Evolutionary conservation across 1,284 basidiomycete genomes (phyloP).

Genomic region (Moesziomyces antarcticus): DNA sequence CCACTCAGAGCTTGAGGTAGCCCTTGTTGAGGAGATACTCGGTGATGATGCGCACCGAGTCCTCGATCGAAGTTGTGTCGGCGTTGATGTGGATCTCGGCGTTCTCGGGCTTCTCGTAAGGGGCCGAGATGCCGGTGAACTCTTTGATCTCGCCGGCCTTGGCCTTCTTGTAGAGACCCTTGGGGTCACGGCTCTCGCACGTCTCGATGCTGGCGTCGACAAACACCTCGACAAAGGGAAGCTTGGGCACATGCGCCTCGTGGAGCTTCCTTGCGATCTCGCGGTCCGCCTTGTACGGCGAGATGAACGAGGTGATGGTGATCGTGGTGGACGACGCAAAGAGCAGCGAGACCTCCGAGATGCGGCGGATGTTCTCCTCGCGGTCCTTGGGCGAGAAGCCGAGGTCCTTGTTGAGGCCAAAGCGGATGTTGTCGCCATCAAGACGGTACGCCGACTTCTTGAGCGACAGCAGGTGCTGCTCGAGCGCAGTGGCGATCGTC

Average conservation of each 20-base stretch:
- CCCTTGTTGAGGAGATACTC: constrained; percentile 79
- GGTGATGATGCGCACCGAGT: constrained; percentile 83
- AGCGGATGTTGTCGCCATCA: constrained; percentile 96
- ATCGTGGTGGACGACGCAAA: constrained; percentile 89
- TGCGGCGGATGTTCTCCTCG: constrained; percentile 96
- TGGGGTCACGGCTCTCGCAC: constrained; percentile 93
- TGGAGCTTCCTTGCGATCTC: constrained; percentile 86
- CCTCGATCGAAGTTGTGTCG: constrained; percentile 80
- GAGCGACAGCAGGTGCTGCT: constrained; percentile 91
- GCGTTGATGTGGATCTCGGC: constrained; percentile 96
- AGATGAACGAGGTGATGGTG: constrained; percentile 96
- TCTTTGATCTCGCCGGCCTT: constrained; percentile 96
- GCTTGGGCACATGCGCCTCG: constrained; percentile 70
- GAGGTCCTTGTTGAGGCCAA: constrained; percentile 97
- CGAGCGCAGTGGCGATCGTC: constrained; percentile 95
- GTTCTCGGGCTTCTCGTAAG: constrained; percentile 87
- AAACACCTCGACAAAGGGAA: constrained; percentile 91
- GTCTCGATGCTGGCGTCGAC: constrained; percentile 90
- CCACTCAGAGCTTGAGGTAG: constrained; percentile 49
- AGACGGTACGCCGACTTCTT: constrained; percentile 88
- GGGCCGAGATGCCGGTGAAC: constrained; percentile 97
- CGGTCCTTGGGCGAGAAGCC: constrained; percentile 95
- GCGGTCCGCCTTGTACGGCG: constrained; percentile 89
- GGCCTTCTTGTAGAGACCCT: constrained; percentile 97
- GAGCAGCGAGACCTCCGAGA: constrained; percentile 95